Conservation (phyloP, 306 rosid species). For the Rosa lucieae region DNA sequence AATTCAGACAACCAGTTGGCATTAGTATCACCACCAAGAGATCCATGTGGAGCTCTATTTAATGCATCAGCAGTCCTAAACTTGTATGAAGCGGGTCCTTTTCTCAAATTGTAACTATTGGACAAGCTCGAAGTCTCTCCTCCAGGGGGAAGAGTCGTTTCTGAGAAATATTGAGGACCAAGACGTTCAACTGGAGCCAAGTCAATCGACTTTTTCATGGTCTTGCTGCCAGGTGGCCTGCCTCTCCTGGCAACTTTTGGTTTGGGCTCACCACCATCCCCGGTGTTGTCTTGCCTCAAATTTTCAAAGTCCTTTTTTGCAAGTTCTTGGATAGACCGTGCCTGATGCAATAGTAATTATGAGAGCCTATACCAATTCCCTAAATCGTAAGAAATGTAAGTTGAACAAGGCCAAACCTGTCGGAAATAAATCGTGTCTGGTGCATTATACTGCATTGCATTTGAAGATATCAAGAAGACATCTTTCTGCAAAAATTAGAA, state of each 20-base stretch:
- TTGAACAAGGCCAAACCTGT: slow-evolving; percentile 58
- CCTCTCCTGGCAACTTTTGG: slow-evolving; percentile 79
- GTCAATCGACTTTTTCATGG: slow-evolving; percentile 46
- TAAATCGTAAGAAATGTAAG: slow-evolving; percentile 2
- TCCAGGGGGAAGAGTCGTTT: slow-evolving; percentile 66
- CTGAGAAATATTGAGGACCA: slow-evolving; percentile 56
- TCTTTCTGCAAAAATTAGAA: slow-evolving; percentile 69
- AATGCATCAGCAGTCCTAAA: slow-evolving; percentile 46
- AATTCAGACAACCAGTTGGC: slow-evolving; percentile 62
- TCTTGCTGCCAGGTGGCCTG: slow-evolving; percentile 89
- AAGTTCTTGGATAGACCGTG: slow-evolving; percentile 84
- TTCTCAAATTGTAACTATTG: slow-evolving; percentile 72
- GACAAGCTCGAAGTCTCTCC: slow-evolving; percentile 57
- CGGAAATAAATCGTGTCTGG: slow-evolving; percentile 76
- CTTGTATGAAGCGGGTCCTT: slow-evolving; percentile 41
- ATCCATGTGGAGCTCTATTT: slow-evolving; percentile 38
- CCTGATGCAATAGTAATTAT: slow-evolving; percentile 44
- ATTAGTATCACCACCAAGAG: slow-evolving; percentile 52
- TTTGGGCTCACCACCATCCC: slow-evolving; percentile 58
- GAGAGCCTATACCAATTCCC: slow-evolving; percentile 9
- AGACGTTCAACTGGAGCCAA: slow-evolving; percentile 45
- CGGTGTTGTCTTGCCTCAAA: slow-evolving; percentile 66
- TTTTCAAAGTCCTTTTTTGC: slow-evolving; percentile 86
- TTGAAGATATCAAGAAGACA: slow-evolving; percentile 78
- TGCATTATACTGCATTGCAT: slow-evolving; percentile 90